phyloP scores from a whole-genome alignment of 257 asterid species.

The Gardenia jasminoides region DNA sequence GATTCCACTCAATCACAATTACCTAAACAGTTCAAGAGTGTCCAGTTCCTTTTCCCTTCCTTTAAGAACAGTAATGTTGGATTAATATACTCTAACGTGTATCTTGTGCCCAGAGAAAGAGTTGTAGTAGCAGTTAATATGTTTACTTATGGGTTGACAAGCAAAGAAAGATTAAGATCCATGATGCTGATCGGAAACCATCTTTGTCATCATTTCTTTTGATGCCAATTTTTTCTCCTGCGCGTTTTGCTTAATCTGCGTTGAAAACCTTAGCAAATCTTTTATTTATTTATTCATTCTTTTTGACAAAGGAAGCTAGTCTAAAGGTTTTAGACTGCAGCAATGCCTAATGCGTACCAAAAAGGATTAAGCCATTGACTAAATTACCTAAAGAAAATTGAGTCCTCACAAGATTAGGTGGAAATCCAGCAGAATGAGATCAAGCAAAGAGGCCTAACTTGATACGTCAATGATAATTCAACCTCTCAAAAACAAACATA shows the following conservation, averaged over 20 bases:
- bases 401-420: constrained; percentile 41
- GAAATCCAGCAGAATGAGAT: constrained; percentile 22
- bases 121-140: neutral
- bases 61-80: neutral
- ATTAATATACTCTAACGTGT: too few relatives aligned
- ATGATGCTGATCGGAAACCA: constrained; percentile 1
- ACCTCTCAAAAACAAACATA: constrained; percentile 3
- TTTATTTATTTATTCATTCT: neutral
- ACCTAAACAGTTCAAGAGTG: neutral
- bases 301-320: constrained; percentile 4
- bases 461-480: constrained; percentile 32
- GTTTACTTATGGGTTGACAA: neutral
- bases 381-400: neutral
- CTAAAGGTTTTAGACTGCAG: constrained; percentile 21
- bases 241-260: constrained; percentile 1
- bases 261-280: neutral
- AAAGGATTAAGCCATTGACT: constrained; percentile 3
- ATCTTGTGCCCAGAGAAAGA: too few relatives aligned
- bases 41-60: neutral
- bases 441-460: constrained; percentile 18
- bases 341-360: constrained; percentile 8
- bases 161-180: neutral
- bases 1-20: too few relatives aligned
- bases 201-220: neutral
- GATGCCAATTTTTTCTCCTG: neutral